Evolutionary conservation across 2,329 filamentous ascomycete genomes (phyloP), one percentile per base, ranked within the genome.

Genomic region (Sporothrix euskadiensis): DNA sequence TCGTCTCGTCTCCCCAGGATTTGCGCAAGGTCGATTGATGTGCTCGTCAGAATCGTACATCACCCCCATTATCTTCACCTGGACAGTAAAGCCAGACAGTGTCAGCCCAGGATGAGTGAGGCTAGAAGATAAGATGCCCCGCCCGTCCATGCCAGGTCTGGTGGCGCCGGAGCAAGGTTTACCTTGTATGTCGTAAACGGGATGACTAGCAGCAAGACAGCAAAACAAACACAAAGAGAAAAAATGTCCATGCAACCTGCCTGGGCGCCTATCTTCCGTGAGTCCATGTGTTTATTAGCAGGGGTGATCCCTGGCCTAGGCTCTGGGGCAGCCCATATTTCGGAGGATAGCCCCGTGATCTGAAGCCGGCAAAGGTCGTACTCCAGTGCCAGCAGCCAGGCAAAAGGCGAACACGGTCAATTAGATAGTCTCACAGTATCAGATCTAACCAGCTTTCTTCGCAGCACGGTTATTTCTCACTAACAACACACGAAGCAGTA

Each of bases 41-140:
- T 73, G 74, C 74, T 63, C 49, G 71, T 52, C 68, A 70, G 74
- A 76, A 74, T 74, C 56, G 73, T 72, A 72, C 54, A 74, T 73
- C 66, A 68, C 74, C 72, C 75, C 52, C 75, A 75, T 76, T 74
- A 73, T 74, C 63, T 76, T 76, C 76, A 78, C 78, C 77, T 77
- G 72, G 74, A 76, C 66, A 78, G 72, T 78, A 78, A 79, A 80
- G 77, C 78, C 78, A 78, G 77, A 76, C 77, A 68, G 14, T 19
- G 44, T 14, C 22, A 35, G 44, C 26, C 22, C 44, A 32, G 65
- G 41, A 6, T 26, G 44, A 14, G 7, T 16, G 41, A 49, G 14
- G 26, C 2, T 52, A 52, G 22, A 52, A 49, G 14, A 14, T 6
- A 68, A 52, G 22, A 52, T 35, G 30, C 26, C 44, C 14, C 44